phyloP scores from a whole-genome alignment of 2,329 filamentous ascomycete species.

The Trichoderma koningiopsis region DNA sequence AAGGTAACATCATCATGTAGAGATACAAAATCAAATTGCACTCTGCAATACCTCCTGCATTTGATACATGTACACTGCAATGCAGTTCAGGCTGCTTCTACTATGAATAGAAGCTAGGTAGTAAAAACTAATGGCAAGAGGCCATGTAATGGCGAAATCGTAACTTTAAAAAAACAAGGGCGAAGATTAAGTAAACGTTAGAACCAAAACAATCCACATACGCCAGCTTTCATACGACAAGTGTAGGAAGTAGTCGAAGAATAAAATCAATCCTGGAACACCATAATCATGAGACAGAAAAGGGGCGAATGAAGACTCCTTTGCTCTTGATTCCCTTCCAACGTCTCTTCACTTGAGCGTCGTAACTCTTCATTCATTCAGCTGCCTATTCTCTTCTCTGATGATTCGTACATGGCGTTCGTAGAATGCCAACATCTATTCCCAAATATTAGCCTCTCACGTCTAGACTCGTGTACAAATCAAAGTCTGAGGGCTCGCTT shows the following conservation, averaged over 20 bases:
- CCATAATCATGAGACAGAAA: neutral
- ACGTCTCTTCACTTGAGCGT: neutral
- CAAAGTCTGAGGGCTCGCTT: conserved; percentile 27
- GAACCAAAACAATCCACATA: neutral
- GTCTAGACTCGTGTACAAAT: neutral
- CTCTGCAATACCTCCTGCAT: neutral
- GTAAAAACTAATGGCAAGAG: neutral
- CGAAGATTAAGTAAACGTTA: neutral
- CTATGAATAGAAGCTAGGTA: neutral
- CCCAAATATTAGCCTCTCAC: neutral
- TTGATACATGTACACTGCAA: neutral
- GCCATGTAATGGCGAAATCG: neutral
- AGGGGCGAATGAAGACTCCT: neutral
- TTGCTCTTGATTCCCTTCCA: neutral
- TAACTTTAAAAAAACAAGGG: neutral
- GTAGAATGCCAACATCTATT: conserved; percentile 62
- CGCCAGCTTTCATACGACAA: neutral
- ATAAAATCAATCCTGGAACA: neutral
- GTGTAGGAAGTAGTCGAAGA: neutral
- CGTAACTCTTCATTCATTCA: conserved; percentile 25
- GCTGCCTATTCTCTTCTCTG: conserved; percentile 39
- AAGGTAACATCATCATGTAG: neutral
- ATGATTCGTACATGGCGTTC: conserved; percentile 60
- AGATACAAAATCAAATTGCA: neutral
- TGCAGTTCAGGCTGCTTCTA: neutral